Evolutionary conservation across 2,329 filamentous ascomycete genomes (phyloP).

Genomic region (Aureobasidium pullulans): DNA sequence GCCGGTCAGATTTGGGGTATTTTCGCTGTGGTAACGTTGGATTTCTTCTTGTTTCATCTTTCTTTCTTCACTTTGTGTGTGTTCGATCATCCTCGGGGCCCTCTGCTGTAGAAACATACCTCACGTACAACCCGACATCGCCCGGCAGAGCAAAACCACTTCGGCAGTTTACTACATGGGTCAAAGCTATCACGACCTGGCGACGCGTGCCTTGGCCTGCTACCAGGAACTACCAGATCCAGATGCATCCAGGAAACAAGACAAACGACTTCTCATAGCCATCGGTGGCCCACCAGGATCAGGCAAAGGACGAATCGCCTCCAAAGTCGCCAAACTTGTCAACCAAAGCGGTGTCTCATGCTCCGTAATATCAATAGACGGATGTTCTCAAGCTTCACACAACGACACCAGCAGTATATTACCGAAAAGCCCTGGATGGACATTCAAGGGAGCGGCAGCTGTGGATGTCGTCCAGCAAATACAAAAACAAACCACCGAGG

Average conservation of each 20-base stretch:
- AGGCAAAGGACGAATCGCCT: constrained; percentile 4
- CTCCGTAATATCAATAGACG: constrained; percentile 8
- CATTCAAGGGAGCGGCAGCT: constrained; percentile 6
- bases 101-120: neutral
- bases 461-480: constrained; percentile 8
- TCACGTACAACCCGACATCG: neutral
- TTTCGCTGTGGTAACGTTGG: neutral
- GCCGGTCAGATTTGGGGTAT: neutral
- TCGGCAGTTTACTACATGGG: neutral
- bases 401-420: neutral
- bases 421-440: constrained; percentile 2
- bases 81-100: neutral
- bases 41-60: neutral
- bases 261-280: constrained; percentile 9
- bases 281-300: constrained; percentile 5
- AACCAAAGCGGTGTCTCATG: constrained; percentile 10
- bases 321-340: constrained; percentile 1
- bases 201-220: constrained; percentile 2
- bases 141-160: neutral
- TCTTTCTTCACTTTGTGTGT: neutral
- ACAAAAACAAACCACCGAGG: neutral
- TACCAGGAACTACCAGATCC: constrained; percentile 5
- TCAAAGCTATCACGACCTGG: constrained; percentile 4
- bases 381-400: neutral
- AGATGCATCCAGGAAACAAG: constrained; percentile 6